phyloP scores from a whole-genome alignment of 352 stramenopile genomes.

The Pythium angustatum region DNA sequence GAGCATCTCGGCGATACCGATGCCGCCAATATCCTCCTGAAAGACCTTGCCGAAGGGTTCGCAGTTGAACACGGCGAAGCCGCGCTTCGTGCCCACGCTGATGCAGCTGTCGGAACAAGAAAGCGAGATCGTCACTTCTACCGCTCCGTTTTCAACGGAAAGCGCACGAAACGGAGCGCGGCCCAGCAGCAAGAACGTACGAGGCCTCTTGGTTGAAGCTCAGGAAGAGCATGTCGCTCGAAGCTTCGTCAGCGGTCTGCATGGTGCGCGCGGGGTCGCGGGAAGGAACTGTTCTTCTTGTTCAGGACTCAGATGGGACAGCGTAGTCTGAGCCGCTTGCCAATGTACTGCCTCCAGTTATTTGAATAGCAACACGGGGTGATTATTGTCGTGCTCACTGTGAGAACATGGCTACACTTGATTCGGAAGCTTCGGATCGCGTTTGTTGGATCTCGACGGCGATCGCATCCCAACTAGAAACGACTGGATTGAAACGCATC shows the following conservation, averaged over 20 bases:
- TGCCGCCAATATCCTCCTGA: slow-evolving; percentile 84
- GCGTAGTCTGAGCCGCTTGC: too few species aligned
- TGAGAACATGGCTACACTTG: too few species aligned
- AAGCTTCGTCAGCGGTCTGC: slow-evolving; percentile 44
- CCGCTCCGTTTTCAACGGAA: background rate
- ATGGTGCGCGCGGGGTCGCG: too few species aligned
- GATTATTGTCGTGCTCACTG: too few species aligned
- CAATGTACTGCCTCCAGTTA: background rate
- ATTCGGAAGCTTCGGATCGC: too few species aligned
- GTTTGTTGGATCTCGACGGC: too few species aligned
- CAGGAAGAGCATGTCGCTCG: slow-evolving; percentile 82
- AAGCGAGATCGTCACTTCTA: background rate
- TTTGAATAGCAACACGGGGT: background rate
- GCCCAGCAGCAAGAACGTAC: slow-evolving; percentile 41
- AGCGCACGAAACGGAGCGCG: background rate
- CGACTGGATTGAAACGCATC: too few species aligned
- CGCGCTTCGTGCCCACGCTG: slow-evolving; percentile 84
- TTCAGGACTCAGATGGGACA: too few species aligned
- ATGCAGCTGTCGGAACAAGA: slow-evolving; percentile 84
- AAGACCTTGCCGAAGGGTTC: slow-evolving; percentile 91
- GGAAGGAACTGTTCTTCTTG: too few species aligned
- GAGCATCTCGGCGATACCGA: slow-evolving; percentile 92
- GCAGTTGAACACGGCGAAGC: slow-evolving; percentile 92
- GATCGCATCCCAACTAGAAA: too few species aligned
- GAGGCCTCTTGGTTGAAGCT: slow-evolving; percentile 93